phyloP scores from a whole-genome alignment of 1,139 yeast genomes.

The Sugiyamaella castrensis region DNA sequence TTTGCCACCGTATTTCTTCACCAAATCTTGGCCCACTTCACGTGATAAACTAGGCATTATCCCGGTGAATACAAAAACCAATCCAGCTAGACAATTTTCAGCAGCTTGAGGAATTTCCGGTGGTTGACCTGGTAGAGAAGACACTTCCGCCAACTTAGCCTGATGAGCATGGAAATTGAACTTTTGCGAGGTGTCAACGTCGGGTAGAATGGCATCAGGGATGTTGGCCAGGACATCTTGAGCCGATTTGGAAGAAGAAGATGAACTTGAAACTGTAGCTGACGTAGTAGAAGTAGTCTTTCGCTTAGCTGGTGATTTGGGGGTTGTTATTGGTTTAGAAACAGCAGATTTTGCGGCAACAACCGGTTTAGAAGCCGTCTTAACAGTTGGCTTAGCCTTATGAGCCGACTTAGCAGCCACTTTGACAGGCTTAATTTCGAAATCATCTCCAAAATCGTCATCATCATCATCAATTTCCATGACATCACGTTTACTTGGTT shows the following conservation, averaged over 20 bases:
- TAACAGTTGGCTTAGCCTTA: slow-evolving; percentile 19
- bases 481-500: slow-evolving; percentile 8
- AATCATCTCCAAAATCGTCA: slow-evolving; percentile 30
- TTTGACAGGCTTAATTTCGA: slow-evolving; percentile 10
- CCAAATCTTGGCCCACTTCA: slow-evolving; percentile 68
- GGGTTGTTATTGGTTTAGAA: slow-evolving; percentile 1
- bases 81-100: slow-evolving; percentile 78
- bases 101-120: slow-evolving; percentile 67
- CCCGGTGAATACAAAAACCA: slow-evolving; percentile 94
- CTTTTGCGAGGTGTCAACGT: slow-evolving; percentile 45
- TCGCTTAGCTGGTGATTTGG: slow-evolving; percentile 1
- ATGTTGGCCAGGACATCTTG: slow-evolving; percentile 55
- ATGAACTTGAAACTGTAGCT: not conserved
- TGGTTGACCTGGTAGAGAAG: slow-evolving; percentile 7
- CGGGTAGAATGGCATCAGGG: slow-evolving; percentile 69
- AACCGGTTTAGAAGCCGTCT: slow-evolving; percentile 14
- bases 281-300: not conserved
- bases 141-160: slow-evolving; percentile 26
- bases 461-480: slow-evolving; percentile 24
- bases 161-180: slow-evolving; percentile 55
- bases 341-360: not conserved
- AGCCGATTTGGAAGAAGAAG: slow-evolving; percentile 38
- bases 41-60: slow-evolving; percentile 76
- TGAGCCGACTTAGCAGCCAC: slow-evolving; percentile 13
- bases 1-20: slow-evolving; percentile 88